phyloP scores from a whole-genome alignment of 2,329 filamentous ascomycete species.

The Graphilbum ipis-grandicollis region DNA sequence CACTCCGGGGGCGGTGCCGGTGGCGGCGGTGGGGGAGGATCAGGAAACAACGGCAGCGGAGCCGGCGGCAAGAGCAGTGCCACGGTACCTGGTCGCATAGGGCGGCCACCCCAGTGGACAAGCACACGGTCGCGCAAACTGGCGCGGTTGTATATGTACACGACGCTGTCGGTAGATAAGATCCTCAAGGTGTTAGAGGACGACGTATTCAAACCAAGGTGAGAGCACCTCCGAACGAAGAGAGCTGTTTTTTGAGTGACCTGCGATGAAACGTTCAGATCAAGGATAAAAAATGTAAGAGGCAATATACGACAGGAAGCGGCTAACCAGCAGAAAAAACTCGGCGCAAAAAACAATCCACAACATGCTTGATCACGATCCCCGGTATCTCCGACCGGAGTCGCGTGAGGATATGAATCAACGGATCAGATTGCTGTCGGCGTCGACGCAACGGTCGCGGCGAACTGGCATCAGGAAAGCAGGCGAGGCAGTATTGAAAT shows the following conservation, averaged over 20 bases:
- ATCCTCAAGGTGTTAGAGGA: conserved; percentile 31
- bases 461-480: conserved; percentile 4
- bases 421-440: conserved; percentile 26
- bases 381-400: conserved; percentile 37
- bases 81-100: conserved; percentile 17
- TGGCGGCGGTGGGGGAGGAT: conserved; percentile 1
- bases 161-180: conserved; percentile 30
- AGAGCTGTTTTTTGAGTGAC: too few species aligned
- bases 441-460: conserved; percentile 19
- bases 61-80: conserved; percentile 2
- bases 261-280: too few species aligned
- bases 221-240: neutral
- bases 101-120: conserved; percentile 40
- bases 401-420: conserved; percentile 31
- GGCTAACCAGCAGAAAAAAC: conserved; percentile 25
- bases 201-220: conserved; percentile 28
- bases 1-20: conserved; percentile 5
- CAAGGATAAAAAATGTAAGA: too few species aligned
- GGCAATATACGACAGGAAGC: too few species aligned
- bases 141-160: conserved; percentile 38
- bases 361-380: conserved; percentile 37
- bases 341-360: conserved; percentile 42
- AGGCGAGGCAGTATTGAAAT: neutral
- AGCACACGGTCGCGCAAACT: conserved; percentile 33
- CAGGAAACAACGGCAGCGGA: too few species aligned